phyloP scores from a whole-genome alignment of 1,284 basidiomycete genomes.

The Mrakiaceae sp. region DNA sequence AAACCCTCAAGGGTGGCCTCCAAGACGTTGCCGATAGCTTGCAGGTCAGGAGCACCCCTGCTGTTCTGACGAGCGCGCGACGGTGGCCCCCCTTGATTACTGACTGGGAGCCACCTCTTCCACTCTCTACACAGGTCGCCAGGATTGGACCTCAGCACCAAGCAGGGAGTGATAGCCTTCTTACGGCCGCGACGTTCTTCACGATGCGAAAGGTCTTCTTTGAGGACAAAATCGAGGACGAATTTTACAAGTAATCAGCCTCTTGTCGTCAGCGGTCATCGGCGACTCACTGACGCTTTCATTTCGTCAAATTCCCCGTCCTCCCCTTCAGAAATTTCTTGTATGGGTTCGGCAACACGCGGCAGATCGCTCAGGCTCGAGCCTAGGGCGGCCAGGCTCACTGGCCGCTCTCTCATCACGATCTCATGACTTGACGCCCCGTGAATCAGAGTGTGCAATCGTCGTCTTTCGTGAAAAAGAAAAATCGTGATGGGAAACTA shows the following conservation, averaged over 20 bases:
- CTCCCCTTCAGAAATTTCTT: constrained; percentile 12
- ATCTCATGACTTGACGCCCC: too few relatives aligned
- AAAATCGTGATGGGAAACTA: too few relatives aligned
- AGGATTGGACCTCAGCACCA: constrained; percentile 89
- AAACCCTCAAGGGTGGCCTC: constrained; percentile 81
- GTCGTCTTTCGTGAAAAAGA: too few relatives aligned
- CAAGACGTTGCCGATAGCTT: constrained; percentile 94
- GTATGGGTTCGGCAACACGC: constrained; percentile 16
- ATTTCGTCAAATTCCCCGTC: not conserved
- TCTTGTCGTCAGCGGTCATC: not conserved
- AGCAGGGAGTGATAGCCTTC: constrained; percentile 87
- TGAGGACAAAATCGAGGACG: constrained; percentile 69
- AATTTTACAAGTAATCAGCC: constrained; percentile 34
- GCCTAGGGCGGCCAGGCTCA: too few relatives aligned
- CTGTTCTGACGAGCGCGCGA: not conserved
- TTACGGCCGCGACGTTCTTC: constrained; percentile 91
- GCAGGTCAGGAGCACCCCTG: constrained; percentile 44
- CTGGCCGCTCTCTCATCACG: too few relatives aligned
- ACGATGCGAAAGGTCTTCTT: constrained; percentile 89
- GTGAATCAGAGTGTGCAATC: too few relatives aligned
- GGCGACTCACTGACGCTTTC: not conserved
- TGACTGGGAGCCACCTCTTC: not conserved
- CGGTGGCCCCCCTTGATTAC: not conserved
- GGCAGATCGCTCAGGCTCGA: not conserved
- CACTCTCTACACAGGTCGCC: constrained; percentile 47